Conservation (phyloP, 805 yeast genomes). For the Metahyphopichia silvanorum region DNA sequence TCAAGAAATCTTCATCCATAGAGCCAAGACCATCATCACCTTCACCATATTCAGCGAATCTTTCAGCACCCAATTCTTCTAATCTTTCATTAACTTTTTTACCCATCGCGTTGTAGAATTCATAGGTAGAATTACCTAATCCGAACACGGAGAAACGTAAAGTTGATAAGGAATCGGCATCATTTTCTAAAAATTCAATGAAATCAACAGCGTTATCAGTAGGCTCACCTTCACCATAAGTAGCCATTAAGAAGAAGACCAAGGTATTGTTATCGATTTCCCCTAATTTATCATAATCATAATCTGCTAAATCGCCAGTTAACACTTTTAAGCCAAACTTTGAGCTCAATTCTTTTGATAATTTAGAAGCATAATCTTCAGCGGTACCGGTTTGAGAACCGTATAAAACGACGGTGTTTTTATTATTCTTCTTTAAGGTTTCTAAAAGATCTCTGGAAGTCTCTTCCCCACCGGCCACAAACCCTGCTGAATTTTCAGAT, state of each 20-base stretch:
- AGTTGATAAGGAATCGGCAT: slow-evolving; percentile 53
- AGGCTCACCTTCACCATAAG: slow-evolving; percentile 98
- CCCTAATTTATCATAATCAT: slow-evolving; percentile 75
- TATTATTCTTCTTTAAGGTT: slow-evolving; percentile 56
- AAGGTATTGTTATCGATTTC: slow-evolving; percentile 61
- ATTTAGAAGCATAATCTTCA: slow-evolving; percentile 90
- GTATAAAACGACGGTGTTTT: slow-evolving; percentile 76
- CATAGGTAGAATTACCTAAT: slow-evolving; percentile 92
- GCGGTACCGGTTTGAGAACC: slow-evolving; percentile 99
- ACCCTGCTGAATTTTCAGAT: slow-evolving; percentile 24
- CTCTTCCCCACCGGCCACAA: slow-evolving; percentile 25
- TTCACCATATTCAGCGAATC: slow-evolving; percentile 75
- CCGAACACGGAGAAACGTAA: slow-evolving; percentile 79
- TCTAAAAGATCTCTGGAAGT: slow-evolving; percentile 57
- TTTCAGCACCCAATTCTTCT: slow-evolving; percentile 63
- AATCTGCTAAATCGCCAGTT: slow-evolving; percentile 86
- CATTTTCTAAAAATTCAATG: slow-evolving; percentile 60
- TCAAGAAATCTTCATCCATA: slow-evolving; percentile 89
- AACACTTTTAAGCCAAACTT: slow-evolving; percentile 78
- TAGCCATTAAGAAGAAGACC: slow-evolving; percentile 70
- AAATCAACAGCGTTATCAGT: slow-evolving; percentile 91
- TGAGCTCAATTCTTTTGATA: slow-evolving; percentile 82
- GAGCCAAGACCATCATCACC: slow-evolving; percentile 97
- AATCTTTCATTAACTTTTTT: slow-evolving; percentile 52
- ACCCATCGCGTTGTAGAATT: slow-evolving; percentile 83